Evolutionary conservation across 345 rosid species (phyloP).

Genomic region (Moricandia arvensis): DNA sequence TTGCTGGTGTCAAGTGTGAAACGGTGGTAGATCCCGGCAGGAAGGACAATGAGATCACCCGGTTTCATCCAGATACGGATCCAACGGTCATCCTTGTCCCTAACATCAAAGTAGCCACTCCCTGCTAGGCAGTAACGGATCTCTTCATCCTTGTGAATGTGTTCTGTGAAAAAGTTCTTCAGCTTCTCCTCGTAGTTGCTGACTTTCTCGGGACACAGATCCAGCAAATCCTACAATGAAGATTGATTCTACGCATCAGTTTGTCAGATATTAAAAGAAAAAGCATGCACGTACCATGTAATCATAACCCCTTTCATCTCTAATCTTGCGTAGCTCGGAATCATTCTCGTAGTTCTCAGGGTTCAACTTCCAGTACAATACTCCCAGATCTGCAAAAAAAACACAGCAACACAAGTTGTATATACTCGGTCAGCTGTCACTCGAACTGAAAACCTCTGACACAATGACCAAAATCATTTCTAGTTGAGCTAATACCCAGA

Average conservation of each 20-base stretch:
- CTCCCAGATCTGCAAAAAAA: slow-evolving; percentile 60
- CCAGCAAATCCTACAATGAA: slow-evolving; percentile 63
- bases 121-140: slow-evolving; percentile 84
- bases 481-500: no score
- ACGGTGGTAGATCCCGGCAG: slow-evolving; percentile 86
- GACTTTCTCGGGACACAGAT: slow-evolving; percentile 80
- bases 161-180: slow-evolving; percentile 81
- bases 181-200: slow-evolving; percentile 84
- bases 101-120: slow-evolving; percentile 84
- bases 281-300: slow-evolving; percentile 58
- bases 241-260: not conserved
- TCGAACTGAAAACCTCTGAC: no score
- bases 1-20: slow-evolving; percentile 79
- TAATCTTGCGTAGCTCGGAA: slow-evolving; percentile 54
- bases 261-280: not conserved
- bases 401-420: not conserved
- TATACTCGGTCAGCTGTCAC: no score
- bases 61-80: slow-evolving; percentile 71
- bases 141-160: slow-evolving; percentile 86
- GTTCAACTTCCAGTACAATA: slow-evolving; percentile 76
- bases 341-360: slow-evolving; percentile 74
- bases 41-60: slow-evolving; percentile 76
- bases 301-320: slow-evolving; percentile 77
- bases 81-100: slow-evolving; percentile 77
- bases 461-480: no score